Conservation (phyloP, 306 rosid genomes). For the Carpinus fangiana region DNA sequence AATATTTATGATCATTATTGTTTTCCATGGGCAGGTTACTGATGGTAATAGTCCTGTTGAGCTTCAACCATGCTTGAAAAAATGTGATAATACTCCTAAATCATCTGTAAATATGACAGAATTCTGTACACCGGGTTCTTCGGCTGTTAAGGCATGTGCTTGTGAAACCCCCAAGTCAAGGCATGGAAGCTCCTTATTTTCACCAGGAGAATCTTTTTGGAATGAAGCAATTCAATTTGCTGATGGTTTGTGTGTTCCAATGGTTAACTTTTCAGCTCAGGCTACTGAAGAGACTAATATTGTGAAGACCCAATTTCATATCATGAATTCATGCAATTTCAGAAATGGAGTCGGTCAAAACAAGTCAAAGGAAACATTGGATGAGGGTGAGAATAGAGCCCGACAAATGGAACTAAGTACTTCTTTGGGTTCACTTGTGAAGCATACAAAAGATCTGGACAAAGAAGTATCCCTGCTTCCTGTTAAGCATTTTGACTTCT, state of each 20-base stretch:
- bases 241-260: constrained; percentile 70
- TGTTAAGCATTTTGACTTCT: constrained; percentile 91
- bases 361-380: constrained; percentile 44
- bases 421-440: constrained; percentile 40
- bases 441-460: constrained; percentile 41
- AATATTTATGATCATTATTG: constrained; percentile 19
- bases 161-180: constrained; percentile 71
- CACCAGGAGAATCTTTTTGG: constrained; percentile 98
- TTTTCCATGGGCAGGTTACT: constrained; percentile 46
- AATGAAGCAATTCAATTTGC: constrained; percentile 88
- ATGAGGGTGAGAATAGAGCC: constrained; percentile 42
- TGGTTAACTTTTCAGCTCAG: constrained; percentile 35
- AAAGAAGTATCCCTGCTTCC: constrained; percentile 66
- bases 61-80: constrained; percentile 52
- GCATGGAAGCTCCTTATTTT: constrained; percentile 75
- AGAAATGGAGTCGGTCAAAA: constrained; percentile 46
- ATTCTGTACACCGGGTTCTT: constrained; percentile 71
- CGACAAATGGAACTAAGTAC: constrained; percentile 32
- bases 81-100: constrained; percentile 60
- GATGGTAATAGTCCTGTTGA: constrained; percentile 30
- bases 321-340: constrained; percentile 47
- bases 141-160: constrained; percentile 45
- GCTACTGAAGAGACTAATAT: constrained; percentile 40
- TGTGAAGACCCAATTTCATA: constrained; percentile 37
- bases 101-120: constrained; percentile 42